Evolutionary conservation across 2,329 filamentous ascomycete species (phyloP), one percentile per base, ranked within the genome.

Genomic region (Colletotrichum cordylinicola): DNA sequence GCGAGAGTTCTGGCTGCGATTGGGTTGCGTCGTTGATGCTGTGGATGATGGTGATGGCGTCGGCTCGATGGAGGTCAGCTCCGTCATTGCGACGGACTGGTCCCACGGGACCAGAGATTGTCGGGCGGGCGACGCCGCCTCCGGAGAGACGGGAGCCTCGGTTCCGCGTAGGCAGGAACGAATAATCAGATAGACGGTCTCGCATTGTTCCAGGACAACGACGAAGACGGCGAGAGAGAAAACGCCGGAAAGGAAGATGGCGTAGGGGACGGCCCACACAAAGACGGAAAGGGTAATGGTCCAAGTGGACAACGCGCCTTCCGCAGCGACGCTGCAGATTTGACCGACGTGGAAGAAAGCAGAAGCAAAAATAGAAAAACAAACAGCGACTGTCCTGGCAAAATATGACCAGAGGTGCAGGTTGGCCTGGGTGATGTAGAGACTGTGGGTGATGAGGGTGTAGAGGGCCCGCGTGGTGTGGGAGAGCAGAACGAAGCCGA

Each of bases 71-170:
- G 37, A 86, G 79, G 64, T 85, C 81, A 7, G 81, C 78, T 8
- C 84, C 84, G 24, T 83, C 81, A 10, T 81, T 85, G 77, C 80
- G 84, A 74, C 82, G 84, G 77, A 86, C 79, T 10, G 85, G 84
- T 1, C 85, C 85, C 48, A 85, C 76, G 2, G 85, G 85, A 21
- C 70, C 79, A 10, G 84, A 86, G 31, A 86, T 86, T 24, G 37
- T 33, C 15, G 68, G 72, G 21, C 68, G 27, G 27, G 48, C 12
- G 58, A 15, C 12, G 4, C 13, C 58, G 33, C 33, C 18, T 6
- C 37, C 31, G 48, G 70, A 24, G 37, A 12, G 21, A 18, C 67
- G 43, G 15, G 71, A 64, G 35, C 58, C 43, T 29, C 72, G 67
- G 60, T 35, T 71, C 48, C 67, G 72, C 16, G 27, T 48, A 24